These are phyloP conservation scores for Lyophyllum decastes DNA, from an alignment of 768 basidiomycete genomes.

Conservation along the genomic window DNA sequence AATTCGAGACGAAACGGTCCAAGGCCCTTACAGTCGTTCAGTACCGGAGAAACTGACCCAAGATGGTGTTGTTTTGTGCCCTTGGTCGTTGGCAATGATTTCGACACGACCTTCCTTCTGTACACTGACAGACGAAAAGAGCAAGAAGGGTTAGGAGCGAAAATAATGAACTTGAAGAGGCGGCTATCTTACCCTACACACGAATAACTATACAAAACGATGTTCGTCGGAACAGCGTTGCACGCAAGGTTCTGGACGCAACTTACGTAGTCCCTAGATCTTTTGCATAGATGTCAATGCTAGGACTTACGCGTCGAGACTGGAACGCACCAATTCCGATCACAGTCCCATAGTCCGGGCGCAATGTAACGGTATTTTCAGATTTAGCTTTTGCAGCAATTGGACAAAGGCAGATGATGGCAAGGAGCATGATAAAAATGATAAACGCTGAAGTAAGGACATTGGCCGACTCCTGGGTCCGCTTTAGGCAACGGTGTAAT, in stretches of 20 bases:
- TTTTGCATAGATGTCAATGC: slow-evolving; percentile 18
- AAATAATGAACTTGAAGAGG: background rate
- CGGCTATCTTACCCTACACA: slow-evolving; percentile 44
- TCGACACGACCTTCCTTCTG: slow-evolving; percentile 59
- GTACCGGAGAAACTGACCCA: slow-evolving; percentile 91
- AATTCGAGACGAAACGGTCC: background rate
- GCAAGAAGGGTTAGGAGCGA: background rate
- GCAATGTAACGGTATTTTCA: background rate
- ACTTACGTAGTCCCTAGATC: slow-evolving; percentile 80
- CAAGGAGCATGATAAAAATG: slow-evolving; percentile 52
- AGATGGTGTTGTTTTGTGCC: slow-evolving; percentile 88
- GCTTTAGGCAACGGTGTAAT: slow-evolving; percentile 7
- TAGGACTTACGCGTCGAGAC: background rate
- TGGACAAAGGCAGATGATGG: slow-evolving; percentile 71
- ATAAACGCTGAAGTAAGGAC: slow-evolving; percentile 45
- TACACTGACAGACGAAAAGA: slow-evolving; percentile 31
- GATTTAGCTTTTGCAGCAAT: slow-evolving; percentile 53
- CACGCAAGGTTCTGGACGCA: background rate
- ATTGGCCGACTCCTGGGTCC: slow-evolving; percentile 11
- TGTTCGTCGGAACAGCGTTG: background rate
- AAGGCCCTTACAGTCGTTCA: slow-evolving; percentile 52
- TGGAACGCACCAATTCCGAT: slow-evolving; percentile 71
- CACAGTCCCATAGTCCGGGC: slow-evolving; percentile 69
- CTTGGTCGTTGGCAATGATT: slow-evolving; percentile 90
- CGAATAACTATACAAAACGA: slow-evolving; percentile 56